Percentiles rank a stretch among this genome's conserved stretches.
These are phyloP conservation scores for Dendrocalamus sinicus DNA, from an alignment of 176 grass and related monocot species.

Conservation along the genomic window DNA sequence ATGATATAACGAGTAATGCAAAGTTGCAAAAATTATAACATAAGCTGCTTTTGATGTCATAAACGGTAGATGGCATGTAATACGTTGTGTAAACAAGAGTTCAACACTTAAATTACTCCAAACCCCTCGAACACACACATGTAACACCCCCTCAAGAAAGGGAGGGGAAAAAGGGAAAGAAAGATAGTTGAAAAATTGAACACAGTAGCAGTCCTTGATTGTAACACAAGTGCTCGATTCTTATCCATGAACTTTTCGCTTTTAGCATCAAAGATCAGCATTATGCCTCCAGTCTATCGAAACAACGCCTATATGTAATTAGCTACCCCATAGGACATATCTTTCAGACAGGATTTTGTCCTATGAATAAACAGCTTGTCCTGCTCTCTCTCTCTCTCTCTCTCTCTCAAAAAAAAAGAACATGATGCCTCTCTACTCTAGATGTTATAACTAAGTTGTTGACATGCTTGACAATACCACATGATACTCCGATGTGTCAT, in stretches of 20 bases:
- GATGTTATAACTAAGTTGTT: slow-evolving; percentile 41
- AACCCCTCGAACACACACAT: not conserved
- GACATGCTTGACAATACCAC: slow-evolving; percentile 33
- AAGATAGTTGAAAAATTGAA: not conserved
- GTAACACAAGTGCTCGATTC: not conserved
- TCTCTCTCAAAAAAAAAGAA: not conserved
- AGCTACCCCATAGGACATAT: slow-evolving; percentile 49
- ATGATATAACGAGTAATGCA: not conserved
- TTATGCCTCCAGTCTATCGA: slow-evolving; percentile 46
- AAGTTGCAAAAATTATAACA: not conserved
- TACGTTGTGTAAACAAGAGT: not conserved
- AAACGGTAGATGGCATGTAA: not conserved
- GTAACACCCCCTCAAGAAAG: not conserved
- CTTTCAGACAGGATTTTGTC: slow-evolving; percentile 53
- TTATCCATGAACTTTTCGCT: slow-evolving; percentile 28
- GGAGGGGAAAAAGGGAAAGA: not conserved
- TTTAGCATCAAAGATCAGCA: slow-evolving; percentile 33
- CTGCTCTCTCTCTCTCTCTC: not conserved
- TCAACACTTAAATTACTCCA: not conserved
- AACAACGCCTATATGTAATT: slow-evolving; percentile 39
- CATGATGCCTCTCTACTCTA: slow-evolving; percentile 55
- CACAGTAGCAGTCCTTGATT: not conserved
- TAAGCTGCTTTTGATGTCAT: not conserved
- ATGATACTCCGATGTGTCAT: slow-evolving; percentile 9
- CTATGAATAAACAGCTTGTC: slow-evolving; percentile 45